Evolutionary conservation across 2,329 filamentous ascomycete genomes (phyloP).

Genomic region (Onygenales sp.): DNA sequence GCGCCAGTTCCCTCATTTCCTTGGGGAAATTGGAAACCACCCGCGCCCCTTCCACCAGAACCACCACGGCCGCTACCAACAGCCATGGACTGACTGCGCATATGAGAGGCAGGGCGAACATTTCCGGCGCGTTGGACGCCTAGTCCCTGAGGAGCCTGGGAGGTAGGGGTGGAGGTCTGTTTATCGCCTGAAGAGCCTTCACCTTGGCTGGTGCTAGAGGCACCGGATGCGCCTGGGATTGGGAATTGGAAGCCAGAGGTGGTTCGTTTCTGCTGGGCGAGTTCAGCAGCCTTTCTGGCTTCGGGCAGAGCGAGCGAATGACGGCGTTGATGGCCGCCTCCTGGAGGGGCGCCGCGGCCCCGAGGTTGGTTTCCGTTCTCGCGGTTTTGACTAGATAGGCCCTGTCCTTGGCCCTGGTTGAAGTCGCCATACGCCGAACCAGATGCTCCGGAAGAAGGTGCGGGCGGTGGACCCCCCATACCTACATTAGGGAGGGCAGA

Average conservation of each 20-base stretch:
- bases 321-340: conserved; percentile 76
- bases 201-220: conserved; percentile 39
- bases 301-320: conserved; percentile 92
- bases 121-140: conserved; percentile 64
- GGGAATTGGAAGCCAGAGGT: conserved; percentile 94
- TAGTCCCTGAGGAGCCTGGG: conserved; percentile 50
- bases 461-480: conserved; percentile 73
- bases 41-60: conserved; percentile 53
- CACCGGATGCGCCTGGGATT: conserved; percentile 56
- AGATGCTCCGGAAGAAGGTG: conserved; percentile 79
- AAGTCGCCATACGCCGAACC: conserved; percentile 72
- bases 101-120: conserved; percentile 69
- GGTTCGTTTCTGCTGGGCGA: conserved; percentile 93
- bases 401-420: conserved; percentile 43
- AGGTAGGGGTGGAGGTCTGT: conserved; percentile 7
- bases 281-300: conserved; percentile 92
- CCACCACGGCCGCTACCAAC: conserved; percentile 56
- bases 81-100: conserved; percentile 40
- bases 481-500: conserved; percentile 89
- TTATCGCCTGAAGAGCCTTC: conserved; percentile 48
- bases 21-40: conserved; percentile 61
- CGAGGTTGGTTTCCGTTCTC: conserved; percentile 63
- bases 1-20: conserved; percentile 44
- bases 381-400: conserved; percentile 51
- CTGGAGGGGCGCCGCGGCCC: conserved; percentile 61